phyloP scores from a whole-genome alignment of 2,329 filamentous ascomycete species.

The Penicillium sp. region DNA sequence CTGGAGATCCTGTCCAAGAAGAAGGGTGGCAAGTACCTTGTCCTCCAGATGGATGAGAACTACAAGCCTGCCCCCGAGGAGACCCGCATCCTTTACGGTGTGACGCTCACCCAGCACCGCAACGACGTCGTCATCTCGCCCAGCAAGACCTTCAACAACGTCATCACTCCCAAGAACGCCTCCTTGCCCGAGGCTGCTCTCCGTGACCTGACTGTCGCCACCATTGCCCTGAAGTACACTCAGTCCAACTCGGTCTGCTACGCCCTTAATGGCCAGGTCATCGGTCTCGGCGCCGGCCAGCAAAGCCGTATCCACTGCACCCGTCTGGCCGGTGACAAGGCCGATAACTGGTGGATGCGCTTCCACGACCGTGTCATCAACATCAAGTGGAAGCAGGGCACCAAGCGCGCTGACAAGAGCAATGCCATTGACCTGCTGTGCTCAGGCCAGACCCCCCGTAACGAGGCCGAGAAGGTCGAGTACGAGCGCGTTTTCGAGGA shows the following conservation, averaged over 20 bases:
- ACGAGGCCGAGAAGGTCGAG: constrained; percentile 77
- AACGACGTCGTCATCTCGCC: constrained; percentile 89
- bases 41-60: constrained; percentile 88
- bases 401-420: constrained; percentile 95
- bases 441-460: constrained; percentile 82
- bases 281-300: constrained; percentile 93
- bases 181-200: constrained; percentile 77
- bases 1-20: constrained; percentile 94
- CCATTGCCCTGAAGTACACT: constrained; percentile 97
- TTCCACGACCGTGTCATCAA: constrained; percentile 87
- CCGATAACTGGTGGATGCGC: constrained; percentile 99
- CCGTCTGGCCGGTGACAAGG: constrained; percentile 93
- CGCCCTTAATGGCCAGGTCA: constrained; percentile 86
- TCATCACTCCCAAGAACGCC: constrained; percentile 83
- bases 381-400: constrained; percentile 97
- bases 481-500: constrained; percentile 91
- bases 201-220: constrained; percentile 89
- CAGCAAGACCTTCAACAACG: constrained; percentile 74
- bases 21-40: constrained; percentile 95
- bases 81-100: constrained; percentile 84
- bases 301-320: constrained; percentile 99
- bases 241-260: constrained; percentile 99
- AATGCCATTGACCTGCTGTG: constrained; percentile 97
- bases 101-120: constrained; percentile 85
- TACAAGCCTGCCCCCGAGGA: constrained; percentile 77